Evolutionary conservation across 2,329 filamentous ascomycete genomes (phyloP).

Genomic region (Colletotrichum viniferum): DNA sequence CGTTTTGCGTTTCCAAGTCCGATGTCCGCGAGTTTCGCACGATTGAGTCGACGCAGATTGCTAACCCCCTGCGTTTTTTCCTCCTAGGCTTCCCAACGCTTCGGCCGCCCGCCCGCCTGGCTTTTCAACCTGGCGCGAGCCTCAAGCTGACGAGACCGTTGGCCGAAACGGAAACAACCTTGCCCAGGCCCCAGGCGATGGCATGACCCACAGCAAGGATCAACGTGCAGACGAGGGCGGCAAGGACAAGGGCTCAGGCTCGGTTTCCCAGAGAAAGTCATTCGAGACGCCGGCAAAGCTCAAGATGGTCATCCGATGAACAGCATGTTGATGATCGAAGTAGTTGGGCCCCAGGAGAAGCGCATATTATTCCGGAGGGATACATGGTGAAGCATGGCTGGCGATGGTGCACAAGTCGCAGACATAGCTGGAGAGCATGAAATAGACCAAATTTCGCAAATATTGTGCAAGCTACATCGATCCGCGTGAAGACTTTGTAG

Average conservation of each 20-base stretch:
- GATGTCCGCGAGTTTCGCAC: neutral
- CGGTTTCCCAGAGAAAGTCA: neutral
- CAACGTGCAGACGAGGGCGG: neutral
- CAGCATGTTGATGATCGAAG: neutral
- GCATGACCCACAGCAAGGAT: neutral
- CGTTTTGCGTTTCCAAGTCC: neutral
- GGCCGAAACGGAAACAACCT: neutral
- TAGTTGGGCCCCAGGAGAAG: neutral
- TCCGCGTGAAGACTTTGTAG: neutral
- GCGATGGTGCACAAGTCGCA: neutral
- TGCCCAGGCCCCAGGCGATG: neutral
- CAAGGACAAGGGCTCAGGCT: neutral
- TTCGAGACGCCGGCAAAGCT: neutral
- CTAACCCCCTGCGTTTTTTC: neutral
- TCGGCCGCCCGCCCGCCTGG: neutral
- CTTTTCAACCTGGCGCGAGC: neutral
- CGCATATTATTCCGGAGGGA: neutral
- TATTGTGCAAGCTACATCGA: neutral
- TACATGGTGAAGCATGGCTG: neutral
- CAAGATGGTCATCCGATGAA: neutral
- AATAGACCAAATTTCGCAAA: neutral
- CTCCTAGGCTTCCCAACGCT: neutral
- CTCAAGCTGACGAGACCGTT: neutral
- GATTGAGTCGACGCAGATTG: neutral
- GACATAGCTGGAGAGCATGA: neutral